Evolutionary conservation across 2,329 filamentous ascomycete genomes (phyloP).

Genomic region (Paraphaeosphaeria minitans): DNA sequence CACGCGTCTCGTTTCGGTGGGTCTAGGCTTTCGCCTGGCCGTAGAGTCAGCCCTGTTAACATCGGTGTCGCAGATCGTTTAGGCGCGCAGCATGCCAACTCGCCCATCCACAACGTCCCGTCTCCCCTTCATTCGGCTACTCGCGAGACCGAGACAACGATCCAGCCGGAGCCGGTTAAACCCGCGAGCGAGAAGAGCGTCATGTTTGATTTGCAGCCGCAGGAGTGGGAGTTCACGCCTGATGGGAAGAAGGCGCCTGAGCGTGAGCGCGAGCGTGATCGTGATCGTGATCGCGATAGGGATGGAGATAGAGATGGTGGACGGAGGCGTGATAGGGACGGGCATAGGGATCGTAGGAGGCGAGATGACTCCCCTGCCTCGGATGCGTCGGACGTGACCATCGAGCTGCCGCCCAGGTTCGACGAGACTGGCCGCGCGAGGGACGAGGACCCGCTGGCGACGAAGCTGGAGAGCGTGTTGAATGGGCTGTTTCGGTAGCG

Average conservation of each 20-base stretch:
- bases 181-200: constrained; percentile 38
- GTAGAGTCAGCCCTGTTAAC: constrained; percentile 23
- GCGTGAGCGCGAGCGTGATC: constrained; percentile 12
- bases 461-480: constrained; percentile 42
- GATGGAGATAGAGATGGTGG: constrained; percentile 12
- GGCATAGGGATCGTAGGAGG: constrained; percentile 34
- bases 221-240: constrained; percentile 26
- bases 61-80: constrained; percentile 29
- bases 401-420: constrained; percentile 45
- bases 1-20: constrained; percentile 38
- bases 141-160: constrained; percentile 11
- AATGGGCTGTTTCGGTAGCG: constrained; percentile 34
- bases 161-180: constrained; percentile 21
- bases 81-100: constrained; percentile 13
- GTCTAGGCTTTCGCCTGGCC: constrained; percentile 38
- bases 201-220: constrained; percentile 46
- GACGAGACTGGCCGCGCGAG: constrained; percentile 38
- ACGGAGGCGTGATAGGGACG: constrained; percentile 25
- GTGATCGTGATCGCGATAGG: constrained; percentile 4
- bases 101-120: background rate
- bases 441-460: constrained; percentile 41
- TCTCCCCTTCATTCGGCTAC: background rate
- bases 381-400: constrained; percentile 37
- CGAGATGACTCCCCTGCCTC: constrained; percentile 33
- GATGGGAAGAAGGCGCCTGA: constrained; percentile 24